Base-by-base conservation (phyloP, 2,329 filamentous ascomycete species). In the Venturiaceae sp. region DNA sequence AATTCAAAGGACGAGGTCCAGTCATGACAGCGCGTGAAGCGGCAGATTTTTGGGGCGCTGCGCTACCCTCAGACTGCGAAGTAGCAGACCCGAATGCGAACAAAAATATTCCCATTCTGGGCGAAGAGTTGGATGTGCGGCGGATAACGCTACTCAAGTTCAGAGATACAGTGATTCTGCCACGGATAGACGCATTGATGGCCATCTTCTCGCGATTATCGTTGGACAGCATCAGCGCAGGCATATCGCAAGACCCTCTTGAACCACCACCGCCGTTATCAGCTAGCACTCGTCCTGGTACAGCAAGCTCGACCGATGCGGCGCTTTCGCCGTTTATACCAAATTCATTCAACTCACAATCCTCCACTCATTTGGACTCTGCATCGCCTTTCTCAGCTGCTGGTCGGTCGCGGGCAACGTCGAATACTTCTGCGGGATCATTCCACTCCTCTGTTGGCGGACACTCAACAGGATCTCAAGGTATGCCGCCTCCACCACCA, bases 141-240 rank as follows among this genome's bases (percentile, higher is more conserved):
- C 83, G 90, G 26, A 85, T 97, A 44, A 90, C 95, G 0, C 81
- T 99, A 21, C 85, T 90, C 23, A 84, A 88, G 3, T 99, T 94
- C 74, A 85, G 94, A 56, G 94, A 99, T 71, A 85, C 83, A 21
- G 84, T 99, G 59, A 90, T 99, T 54, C 76, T 99, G 1, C 90
- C 90, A 1, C 85, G 92, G 55, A 94, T 95, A 72, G 92, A 96
- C 58, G 85, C 83, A 6, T 82, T 99, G 26, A 95, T 94, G 76
- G 83, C 84, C 6, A 92, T 94, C 59, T 96, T 96, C 74, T 95
- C 90, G 2, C 85, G 92, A 2, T 80, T 97, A 0, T 92, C 87
- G 3, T 83, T 97, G 1, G 92, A 96, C 63, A 94, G 87, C 62
- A 72, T 80, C 21, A 77, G 75, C 61, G 72, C 74, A 9, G 73